phyloP scores from a whole-genome alignment of 257 asterid genomes.

The Primulina eburnea region DNA sequence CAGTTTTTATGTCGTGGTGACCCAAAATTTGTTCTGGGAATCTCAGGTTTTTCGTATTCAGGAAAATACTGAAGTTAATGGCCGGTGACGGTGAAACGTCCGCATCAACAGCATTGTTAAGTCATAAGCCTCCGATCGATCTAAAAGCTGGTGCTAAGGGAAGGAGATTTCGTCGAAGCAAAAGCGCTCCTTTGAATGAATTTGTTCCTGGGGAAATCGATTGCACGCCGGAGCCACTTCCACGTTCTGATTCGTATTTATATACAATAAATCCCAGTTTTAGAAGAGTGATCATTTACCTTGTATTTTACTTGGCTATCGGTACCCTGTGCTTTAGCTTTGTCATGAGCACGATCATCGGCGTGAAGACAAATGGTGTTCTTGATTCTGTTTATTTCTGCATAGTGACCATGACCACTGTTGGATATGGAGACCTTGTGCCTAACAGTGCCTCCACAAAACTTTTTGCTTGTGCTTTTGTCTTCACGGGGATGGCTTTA shows the following conservation, averaged over 20 bases:
- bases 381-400: constrained; percentile 89
- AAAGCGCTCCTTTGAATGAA: constrained; percentile 67
- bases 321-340: constrained; percentile 71
- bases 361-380: constrained; percentile 53
- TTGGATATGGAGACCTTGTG: constrained; percentile 93
- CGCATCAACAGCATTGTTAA: constrained; percentile 29
- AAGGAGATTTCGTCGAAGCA: constrained; percentile 63
- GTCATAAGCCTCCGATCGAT: constrained; percentile 26
- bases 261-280: constrained; percentile 51
- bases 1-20: not conserved
- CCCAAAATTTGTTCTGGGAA: not conserved
- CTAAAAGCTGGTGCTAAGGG: constrained; percentile 30
- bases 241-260: constrained; percentile 35
- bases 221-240: constrained; percentile 25
- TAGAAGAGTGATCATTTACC: constrained; percentile 39
- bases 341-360: constrained; percentile 52
- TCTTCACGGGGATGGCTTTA: constrained; percentile 87
- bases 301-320: constrained; percentile 49
- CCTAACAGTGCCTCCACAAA: constrained; percentile 59
- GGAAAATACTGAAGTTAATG: constrained; percentile 25
- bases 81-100: constrained; percentile 30
- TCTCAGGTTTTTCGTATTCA: not conserved
- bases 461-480: constrained; percentile 78
- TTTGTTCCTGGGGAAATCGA: constrained; percentile 42
- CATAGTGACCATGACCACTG: constrained; percentile 94